These are phyloP conservation scores for Aspergillus wentii DNA, from an alignment of 495 filamentous ascomycete genomes.

Conservation along the genomic window DNA sequence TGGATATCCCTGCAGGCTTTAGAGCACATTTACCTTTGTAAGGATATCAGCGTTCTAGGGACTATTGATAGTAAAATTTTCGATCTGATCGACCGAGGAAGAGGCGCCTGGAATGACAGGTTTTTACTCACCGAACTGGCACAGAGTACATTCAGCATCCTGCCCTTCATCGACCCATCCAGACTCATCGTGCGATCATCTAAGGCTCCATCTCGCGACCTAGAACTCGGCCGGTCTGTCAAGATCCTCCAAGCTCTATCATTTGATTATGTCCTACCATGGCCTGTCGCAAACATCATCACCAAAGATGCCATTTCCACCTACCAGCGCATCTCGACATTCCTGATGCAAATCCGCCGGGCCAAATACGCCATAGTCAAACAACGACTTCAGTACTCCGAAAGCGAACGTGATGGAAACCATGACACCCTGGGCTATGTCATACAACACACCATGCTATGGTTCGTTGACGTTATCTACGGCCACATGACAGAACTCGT, in stretches of 20 bases:
- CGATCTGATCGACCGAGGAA: conserved; percentile 65
- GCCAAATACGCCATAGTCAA: conserved; percentile 64
- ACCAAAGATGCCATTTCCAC: conserved; percentile 50
- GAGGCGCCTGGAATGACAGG: conserved; percentile 70
- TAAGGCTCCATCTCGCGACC: conserved; percentile 8
- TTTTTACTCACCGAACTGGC: conserved; percentile 77
- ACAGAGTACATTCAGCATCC: conserved; percentile 57
- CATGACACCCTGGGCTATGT: conserved; percentile 50
- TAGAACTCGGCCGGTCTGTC: conserved; percentile 29
- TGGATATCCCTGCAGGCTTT: conserved; percentile 61
- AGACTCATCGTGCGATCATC: conserved; percentile 51
- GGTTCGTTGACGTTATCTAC: conserved; percentile 71
- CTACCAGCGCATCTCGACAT: conserved; percentile 67
- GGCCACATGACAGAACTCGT: conserved; percentile 72
- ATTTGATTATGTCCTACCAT: conserved; percentile 63
- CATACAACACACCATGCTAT: conserved; percentile 69
- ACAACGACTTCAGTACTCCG: conserved; percentile 37
- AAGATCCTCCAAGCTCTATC: conserved; percentile 51
- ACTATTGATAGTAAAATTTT: conserved; percentile 67
- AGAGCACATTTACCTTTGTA: conserved; percentile 66
- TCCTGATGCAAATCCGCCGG: conserved; percentile 73
- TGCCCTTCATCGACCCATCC: conserved; percentile 48
- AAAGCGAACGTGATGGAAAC: not conserved
- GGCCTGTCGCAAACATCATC: conserved; percentile 84
- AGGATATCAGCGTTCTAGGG: conserved; percentile 59